These are phyloP conservation scores for Lagerstroemia speciosa DNA, from an alignment of 345 rosid genomes.

Conservation along the genomic window DNA sequence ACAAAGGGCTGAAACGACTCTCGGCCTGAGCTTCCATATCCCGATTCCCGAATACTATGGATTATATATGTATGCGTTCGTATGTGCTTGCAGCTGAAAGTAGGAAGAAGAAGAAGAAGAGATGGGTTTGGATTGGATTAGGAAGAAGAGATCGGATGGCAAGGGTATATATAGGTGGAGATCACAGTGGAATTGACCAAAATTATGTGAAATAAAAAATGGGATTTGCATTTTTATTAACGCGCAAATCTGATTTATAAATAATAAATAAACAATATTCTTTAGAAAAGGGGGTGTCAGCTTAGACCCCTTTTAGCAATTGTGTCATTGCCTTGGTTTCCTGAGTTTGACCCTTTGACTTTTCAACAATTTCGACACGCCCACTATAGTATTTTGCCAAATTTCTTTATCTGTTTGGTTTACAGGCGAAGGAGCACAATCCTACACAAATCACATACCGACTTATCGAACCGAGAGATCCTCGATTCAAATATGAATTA, in stretches of 20 bases:
- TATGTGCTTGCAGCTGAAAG: too few species aligned
- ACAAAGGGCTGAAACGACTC: neutral
- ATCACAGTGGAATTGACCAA: constrained; percentile 3
- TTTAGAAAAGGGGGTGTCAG: too few species aligned
- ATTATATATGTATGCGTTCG: neutral
- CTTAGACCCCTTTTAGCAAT: too few species aligned
- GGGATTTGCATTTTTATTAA: neutral
- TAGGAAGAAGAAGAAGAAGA: neutral
- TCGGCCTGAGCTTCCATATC: neutral
- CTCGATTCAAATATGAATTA: neutral
- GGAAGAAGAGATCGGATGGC: neutral
- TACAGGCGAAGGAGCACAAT: neutral
- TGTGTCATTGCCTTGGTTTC: neutral
- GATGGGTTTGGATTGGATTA: neutral
- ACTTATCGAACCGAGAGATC: neutral
- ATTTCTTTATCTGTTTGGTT: neutral
- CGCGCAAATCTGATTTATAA: neutral
- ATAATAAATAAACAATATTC: too few species aligned
- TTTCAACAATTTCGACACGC: neutral
- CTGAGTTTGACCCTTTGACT: constrained; percentile 1
- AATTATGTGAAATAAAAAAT: neutral
- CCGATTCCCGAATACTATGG: neutral
- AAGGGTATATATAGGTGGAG: constrained; percentile 5
- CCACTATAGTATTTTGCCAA: neutral
- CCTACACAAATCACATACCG: neutral